Evolutionary conservation across 2,329 filamentous ascomycete species (phyloP).

Genomic region (Talaromyces sp.): DNA sequence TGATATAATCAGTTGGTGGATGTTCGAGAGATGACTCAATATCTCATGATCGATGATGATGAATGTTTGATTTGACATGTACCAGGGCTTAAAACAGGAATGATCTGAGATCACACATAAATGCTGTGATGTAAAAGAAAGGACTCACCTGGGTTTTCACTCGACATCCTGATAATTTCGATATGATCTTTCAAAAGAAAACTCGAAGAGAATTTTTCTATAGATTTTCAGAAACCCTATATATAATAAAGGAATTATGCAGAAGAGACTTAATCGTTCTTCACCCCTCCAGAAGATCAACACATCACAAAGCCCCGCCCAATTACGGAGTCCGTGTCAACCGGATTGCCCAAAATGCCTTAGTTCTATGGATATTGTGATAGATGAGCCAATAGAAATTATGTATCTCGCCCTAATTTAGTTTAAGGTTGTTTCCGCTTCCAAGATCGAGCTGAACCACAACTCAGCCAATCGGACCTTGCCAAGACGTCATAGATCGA

Average conservation of each 20-base stretch:
- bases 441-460: neutral
- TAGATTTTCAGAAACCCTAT: neutral
- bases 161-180: neutral
- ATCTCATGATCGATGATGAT: too few relatives aligned
- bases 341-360: neutral
- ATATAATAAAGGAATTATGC: neutral
- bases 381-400: neutral
- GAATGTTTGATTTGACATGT: too few relatives aligned
- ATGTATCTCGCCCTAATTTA: neutral
- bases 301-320: neutral
- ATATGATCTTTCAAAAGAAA: neutral
- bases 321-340: neutral
- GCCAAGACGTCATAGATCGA: neutral
- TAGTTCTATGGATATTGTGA: neutral
- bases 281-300: neutral
- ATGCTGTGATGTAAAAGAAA: neutral
- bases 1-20: neutral
- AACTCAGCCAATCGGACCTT: neutral
- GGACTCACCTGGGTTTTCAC: neutral
- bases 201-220: neutral
- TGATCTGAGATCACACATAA: neutral
- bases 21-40: too few relatives aligned
- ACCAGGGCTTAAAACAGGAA: neutral
- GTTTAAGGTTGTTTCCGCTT: neutral
- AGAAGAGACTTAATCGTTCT: neutral